phyloP scores from a whole-genome alignment of 2,329 filamentous ascomycete species.

The Nigrograna mackinnonii region DNA sequence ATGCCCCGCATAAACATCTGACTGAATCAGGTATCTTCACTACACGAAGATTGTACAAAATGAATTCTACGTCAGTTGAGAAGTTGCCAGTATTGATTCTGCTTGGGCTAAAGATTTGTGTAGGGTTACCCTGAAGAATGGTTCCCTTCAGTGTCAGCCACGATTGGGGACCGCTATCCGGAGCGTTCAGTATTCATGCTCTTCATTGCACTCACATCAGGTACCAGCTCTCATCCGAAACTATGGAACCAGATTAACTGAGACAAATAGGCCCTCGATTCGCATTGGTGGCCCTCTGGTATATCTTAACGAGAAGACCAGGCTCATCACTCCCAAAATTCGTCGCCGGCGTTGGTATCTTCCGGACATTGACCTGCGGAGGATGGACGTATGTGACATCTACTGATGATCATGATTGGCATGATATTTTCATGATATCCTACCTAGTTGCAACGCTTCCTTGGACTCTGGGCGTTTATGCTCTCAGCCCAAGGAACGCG shows the following conservation, averaged over 20 bases:
- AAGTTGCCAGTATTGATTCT: not conserved
- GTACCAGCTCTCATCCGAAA: constrained; percentile 47
- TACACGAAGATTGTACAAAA: constrained; percentile 98
- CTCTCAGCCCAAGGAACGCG: constrained; percentile 82
- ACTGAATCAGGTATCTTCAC: constrained; percentile 67
- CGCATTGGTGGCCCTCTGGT: constrained; percentile 88
- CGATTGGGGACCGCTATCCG: constrained; percentile 95
- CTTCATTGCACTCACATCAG: constrained; percentile 95
- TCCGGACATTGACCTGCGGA: constrained; percentile 90
- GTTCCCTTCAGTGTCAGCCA: constrained; percentile 95
- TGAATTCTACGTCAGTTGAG: constrained; percentile 74
- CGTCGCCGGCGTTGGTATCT: constrained; percentile 76
- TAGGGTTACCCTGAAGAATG: constrained; percentile 75
- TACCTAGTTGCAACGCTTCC: constrained; percentile 93
- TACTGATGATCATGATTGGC: constrained; percentile 97
- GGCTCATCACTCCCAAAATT: constrained; percentile 79
- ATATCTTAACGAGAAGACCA: constrained; percentile 79
- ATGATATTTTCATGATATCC: constrained; percentile 99
- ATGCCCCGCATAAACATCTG: constrained; percentile 16
- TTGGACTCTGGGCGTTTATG: constrained; percentile 91
- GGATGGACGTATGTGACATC: constrained; percentile 99
- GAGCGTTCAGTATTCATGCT: constrained; percentile 97
- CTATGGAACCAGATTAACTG: constrained; percentile 10
- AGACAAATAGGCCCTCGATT: constrained; percentile 80
- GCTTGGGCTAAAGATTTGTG: not conserved